Evolutionary conservation across 257 asterid species (phyloP).

Genomic region (Agastache rugosa): DNA sequence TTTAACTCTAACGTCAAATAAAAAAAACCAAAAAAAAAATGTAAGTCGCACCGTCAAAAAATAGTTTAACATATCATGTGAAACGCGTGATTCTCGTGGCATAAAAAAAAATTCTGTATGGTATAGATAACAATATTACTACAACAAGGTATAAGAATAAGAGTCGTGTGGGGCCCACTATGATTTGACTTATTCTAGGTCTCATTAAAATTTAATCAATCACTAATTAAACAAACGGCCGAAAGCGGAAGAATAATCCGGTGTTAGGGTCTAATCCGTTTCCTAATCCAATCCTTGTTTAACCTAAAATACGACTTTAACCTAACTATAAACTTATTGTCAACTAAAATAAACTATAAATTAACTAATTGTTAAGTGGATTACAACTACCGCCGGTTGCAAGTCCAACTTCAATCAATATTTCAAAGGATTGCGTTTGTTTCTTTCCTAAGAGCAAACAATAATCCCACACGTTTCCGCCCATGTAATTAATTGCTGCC

Average conservation of each 20-base stretch:
- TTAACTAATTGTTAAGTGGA: slow-evolving; percentile 37
- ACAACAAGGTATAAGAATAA: background rate
- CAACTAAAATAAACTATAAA: slow-evolving; percentile 2
- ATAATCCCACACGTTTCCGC: slow-evolving; percentile 31
- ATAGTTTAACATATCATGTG: slow-evolving; percentile 4
- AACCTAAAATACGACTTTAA: slow-evolving; percentile 11
- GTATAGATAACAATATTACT: background rate
- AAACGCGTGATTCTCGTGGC: slow-evolving; percentile 52
- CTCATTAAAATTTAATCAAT: background rate
- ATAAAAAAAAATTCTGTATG: background rate
- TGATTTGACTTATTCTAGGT: slow-evolving; percentile 33
- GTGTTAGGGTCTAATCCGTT: slow-evolving; percentile 35
- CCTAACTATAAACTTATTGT: slow-evolving; percentile 30
- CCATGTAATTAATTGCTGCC: background rate
- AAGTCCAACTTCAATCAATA: slow-evolving; percentile 16
- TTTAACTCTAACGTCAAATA: background rate
- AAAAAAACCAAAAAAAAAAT: background rate
- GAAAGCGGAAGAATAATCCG: slow-evolving; percentile 42
- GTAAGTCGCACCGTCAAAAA: slow-evolving; percentile 5
- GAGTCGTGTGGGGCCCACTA: slow-evolving; percentile 19
- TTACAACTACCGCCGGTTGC: slow-evolving; percentile 43
- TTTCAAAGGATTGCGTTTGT: slow-evolving; percentile 15
- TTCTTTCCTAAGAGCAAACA: slow-evolving; percentile 28
- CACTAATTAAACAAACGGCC: slow-evolving; percentile 38
- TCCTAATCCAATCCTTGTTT: slow-evolving; percentile 21